Base-by-base conservation (phyloP, 148 eudicot genomes). In the Talinum fruticosum region DNA sequence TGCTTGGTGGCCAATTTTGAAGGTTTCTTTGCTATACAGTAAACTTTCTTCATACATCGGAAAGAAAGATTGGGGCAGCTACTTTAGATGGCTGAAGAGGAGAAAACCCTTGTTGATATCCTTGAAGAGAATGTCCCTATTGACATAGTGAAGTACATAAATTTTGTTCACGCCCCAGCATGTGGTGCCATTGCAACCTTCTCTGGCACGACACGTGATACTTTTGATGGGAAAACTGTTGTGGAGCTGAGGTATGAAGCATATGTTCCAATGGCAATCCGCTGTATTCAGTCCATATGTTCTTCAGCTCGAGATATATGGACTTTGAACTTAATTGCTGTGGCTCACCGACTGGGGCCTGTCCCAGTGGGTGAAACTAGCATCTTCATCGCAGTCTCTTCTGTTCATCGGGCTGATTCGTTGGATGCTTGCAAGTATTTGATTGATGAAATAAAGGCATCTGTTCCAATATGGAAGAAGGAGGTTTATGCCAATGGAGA, bases 401-500 rank as follows among this genome's bases (percentile, higher is more conserved):
- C 98, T 21, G 97, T 92, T 33, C 97, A 94, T 76, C 88, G 97
- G 19, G 87, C 66, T 51, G 96, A 88, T 71, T 88, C 91, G 1
- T 78, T 95, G 75, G 96, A 91, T 77, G 98, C 97, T 65, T 92
- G 98, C 76, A 87, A 91, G 82, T 92, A 88, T 44, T 65, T 89
- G 83, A 95, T 93, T 4, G 98, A 95, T 83, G 98, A 92, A 83
- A 51, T 95, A 24, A 95, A 95, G 87, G 97, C 98, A 5, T 82
- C 91, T 0, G 96, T 95, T 68, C 98, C 97, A 0, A 95, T 95
- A 15, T 95, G 97, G 97, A 95, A 92, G 88, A 95, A 91, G 82
- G 98, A 92, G 87, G 94, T 92, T 53, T 92, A 92, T 82, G 82
- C 86, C 1, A 89, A 92, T 57, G 98, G 97, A 47, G 98, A 94